phyloP scores from a whole-genome alignment of 371 early-diverging fungal genomes.

The Apophysomyces variabilis region DNA sequence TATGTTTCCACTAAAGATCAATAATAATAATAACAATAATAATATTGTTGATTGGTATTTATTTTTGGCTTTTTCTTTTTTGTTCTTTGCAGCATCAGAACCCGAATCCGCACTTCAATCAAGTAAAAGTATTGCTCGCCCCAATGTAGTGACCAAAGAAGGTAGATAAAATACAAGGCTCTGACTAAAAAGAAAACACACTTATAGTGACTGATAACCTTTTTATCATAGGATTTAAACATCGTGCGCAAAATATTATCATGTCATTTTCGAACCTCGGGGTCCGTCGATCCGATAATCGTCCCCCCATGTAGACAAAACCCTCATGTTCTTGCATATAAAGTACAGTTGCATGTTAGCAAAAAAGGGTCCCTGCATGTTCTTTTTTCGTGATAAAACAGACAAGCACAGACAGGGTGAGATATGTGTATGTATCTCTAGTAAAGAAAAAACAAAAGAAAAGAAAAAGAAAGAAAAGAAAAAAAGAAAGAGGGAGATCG shows the following conservation, averaged over 20 bases:
- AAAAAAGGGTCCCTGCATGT: slow-evolving; percentile 10
- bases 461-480: too few relatives aligned
- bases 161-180: background rate
- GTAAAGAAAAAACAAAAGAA: background rate
- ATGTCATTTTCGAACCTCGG: slow-evolving; percentile 26
- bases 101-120: background rate
- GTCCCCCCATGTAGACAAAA: slow-evolving; percentile 15
- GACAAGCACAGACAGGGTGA: slow-evolving; percentile 12
- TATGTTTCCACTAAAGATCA: background rate
- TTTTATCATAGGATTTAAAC: slow-evolving; percentile 15
- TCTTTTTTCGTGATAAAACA: slow-evolving; percentile 8
- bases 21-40: background rate
- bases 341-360: slow-evolving; percentile 11
- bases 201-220: background rate
- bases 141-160: background rate
- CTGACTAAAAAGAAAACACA: background rate
- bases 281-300: slow-evolving; percentile 22
- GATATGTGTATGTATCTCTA: slow-evolving; percentile 5
- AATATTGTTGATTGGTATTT: background rate
- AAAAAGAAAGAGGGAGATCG: slow-evolving; percentile 4
- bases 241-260: slow-evolving; percentile 26
- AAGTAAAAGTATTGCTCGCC: background rate
- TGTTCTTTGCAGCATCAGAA: background rate
- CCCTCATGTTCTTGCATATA: slow-evolving; percentile 13
- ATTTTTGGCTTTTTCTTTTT: background rate